These are phyloP conservation scores for Acanthamoeba rhysodes DNA, from an alignment of 208 protist genomes.

Conservation along the genomic window DNA sequence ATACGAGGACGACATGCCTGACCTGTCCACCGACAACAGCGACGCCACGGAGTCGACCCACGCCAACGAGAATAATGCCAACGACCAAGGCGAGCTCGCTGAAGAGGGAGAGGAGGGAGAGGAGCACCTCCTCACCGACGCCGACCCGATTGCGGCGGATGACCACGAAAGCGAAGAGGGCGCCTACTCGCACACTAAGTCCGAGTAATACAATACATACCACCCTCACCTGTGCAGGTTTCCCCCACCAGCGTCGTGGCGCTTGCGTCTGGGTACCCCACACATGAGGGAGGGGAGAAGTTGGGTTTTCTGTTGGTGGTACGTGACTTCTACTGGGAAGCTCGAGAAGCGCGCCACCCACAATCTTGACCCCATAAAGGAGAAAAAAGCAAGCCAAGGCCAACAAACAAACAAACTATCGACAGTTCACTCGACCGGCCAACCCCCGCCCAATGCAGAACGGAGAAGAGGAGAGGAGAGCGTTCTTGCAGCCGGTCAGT, in stretches of 20 bases:
- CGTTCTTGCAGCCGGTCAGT: neutral
- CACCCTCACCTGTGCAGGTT: no score
- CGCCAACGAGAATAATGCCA: neutral
- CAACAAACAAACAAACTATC: no score
- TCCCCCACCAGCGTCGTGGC: no score
- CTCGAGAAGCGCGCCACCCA: no score
- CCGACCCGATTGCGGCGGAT: neutral
- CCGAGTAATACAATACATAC: neutral
- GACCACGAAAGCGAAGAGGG: neutral
- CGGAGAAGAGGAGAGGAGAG: neutral
- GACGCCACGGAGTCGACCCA: neutral
- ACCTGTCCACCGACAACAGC: neutral
- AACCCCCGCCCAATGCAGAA: neutral
- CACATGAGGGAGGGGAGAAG: no score
- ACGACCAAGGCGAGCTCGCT: neutral
- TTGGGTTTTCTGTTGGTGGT: no score
- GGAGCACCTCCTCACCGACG: neutral
- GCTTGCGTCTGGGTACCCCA: no score
- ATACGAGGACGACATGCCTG: neutral
- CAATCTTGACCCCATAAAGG: no score
- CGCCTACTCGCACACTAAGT: neutral
- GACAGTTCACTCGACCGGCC: no score
- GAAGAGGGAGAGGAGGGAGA: neutral
- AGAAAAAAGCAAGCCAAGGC: no score
- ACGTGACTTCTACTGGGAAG: no score